Conservation (phyloP, 768 basidiomycete species). For the Lanmaoa pseudosensibilis region DNA sequence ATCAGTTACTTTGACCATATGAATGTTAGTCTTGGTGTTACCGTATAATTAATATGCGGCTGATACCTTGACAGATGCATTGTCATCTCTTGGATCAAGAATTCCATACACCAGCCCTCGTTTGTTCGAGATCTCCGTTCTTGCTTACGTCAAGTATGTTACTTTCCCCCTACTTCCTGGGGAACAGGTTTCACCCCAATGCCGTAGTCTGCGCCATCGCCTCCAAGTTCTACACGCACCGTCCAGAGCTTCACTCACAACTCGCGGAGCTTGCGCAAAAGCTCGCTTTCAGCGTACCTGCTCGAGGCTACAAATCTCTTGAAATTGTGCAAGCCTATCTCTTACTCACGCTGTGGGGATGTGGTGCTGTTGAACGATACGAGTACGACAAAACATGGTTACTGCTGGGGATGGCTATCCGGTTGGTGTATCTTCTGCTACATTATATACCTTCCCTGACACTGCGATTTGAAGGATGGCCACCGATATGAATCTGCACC, state of each 20-base stretch:
- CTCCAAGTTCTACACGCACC: conserved; percentile 81
- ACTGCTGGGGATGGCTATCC: conserved; percentile 80
- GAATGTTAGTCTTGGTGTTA: conserved; percentile 49
- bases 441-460: conserved; percentile 9
- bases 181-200: conserved; percentile 1
- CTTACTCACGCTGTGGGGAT: conserved; percentile 84
- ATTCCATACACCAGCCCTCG: conserved; percentile 92
- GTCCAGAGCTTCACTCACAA: conserved; percentile 77
- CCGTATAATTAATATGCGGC: neutral
- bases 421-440: conserved; percentile 42
- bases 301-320: conserved; percentile 86
- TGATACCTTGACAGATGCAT: conserved; percentile 55
- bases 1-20: conserved; percentile 74
- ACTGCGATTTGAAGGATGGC: conserved; percentile 65
- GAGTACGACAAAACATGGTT: conserved; percentile 97
- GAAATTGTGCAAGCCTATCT: conserved; percentile 96
- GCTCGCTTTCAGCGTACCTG: conserved; percentile 85
- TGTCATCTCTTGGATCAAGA: conserved; percentile 79
- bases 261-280: conserved; percentile 83
- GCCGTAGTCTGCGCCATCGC: conserved; percentile 88
- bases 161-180: neutral
- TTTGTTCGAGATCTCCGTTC: conserved; percentile 94
- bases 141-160: conserved; percentile 85
- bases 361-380: conserved; percentile 93
- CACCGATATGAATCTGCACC: conserved; percentile 92